Base-by-base conservation (phyloP, 2,329 filamentous ascomycete genomes). In the Monosporascus sp. region DNA sequence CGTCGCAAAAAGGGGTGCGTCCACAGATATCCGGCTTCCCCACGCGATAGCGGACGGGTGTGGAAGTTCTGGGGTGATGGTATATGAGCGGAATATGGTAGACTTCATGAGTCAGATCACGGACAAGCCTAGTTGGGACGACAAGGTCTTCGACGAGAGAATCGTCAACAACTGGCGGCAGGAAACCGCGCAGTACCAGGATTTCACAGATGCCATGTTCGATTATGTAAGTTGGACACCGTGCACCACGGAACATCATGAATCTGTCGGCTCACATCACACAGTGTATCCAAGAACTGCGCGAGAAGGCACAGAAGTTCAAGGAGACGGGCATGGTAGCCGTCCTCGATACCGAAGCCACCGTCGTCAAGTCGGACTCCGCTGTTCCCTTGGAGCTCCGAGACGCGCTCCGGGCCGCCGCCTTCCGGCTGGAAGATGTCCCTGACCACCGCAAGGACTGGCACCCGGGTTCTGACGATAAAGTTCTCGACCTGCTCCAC, bases 401-500 rank as follows among this genome's bases (percentile, higher is more conserved):
- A 5, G 17, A 74, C 1, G 65, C 69, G 1, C 69, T 88, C 3
- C 69, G 62, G 27, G 57, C 62, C 3, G 75, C 72, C 1, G 74
- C 80, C 34, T 62, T 65, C 1, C 63, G 62, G 0, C 69, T 89
- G 2, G 77, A 85, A 54, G 65, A 78, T 18, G 71, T 79, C 1
- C 75, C 78, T 0, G 75, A 79, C 6, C 51, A 68, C 0, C 48
- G 71, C 36, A 77, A 79, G 56, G 84, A 86, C 64, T 88, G 79
- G 76, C 81, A 87, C 64, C 84, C 84, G 0, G 71, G 76, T 2
- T 82, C 79, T 0, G 70, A 82, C 34, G 65, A 70, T 1, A 76
- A 76, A 54, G 82, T 88, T 2, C 74, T 84, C 0, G 79, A 88
- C 61, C 68, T 88, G 1, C 75, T 88, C 5, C 78, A 88, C 57